Conservation (phyloP, 257 asterid genomes). For the Ehretia macrophylla region DNA sequence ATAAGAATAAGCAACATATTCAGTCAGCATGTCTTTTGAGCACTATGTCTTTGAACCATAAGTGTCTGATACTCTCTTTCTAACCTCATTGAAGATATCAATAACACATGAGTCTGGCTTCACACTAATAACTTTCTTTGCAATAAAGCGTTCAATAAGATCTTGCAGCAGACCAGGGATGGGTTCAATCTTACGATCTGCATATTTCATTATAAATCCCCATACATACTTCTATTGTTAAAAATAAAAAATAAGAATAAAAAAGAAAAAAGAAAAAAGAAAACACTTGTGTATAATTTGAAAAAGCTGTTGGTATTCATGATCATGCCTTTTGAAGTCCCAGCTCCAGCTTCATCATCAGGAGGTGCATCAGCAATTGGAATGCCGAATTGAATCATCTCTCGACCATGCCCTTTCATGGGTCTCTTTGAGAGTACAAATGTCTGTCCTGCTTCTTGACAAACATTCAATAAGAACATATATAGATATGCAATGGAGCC, state of each 20-base stretch:
- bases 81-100: constrained; percentile 84
- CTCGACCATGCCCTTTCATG: constrained; percentile 89
- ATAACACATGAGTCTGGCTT: constrained; percentile 78
- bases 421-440: constrained; percentile 68
- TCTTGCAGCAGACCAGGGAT: constrained; percentile 66
- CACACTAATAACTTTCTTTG: constrained; percentile 43
- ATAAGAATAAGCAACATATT: constrained; percentile 26
- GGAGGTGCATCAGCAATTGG: constrained; percentile 57
- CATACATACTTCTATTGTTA: constrained; percentile 7
- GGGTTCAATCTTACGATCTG: constrained; percentile 74
- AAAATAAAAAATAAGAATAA: constrained; percentile 8
- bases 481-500: constrained; percentile 8
- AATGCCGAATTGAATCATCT: constrained; percentile 76
- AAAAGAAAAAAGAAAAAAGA: too few relatives aligned
- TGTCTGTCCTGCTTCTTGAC: constrained; percentile 58
- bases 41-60: not conserved
- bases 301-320: not conserved
- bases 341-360: constrained; percentile 55
- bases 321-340: constrained; percentile 58
- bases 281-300: not conserved
- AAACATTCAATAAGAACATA: constrained; percentile 21
- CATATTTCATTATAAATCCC: constrained; percentile 22
- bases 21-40: constrained; percentile 14
- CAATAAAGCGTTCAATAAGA: constrained; percentile 49
- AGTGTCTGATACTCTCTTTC: constrained; percentile 2